A percentile compares a stretch with the other conserved stretches of the same genome.
These are phyloP conservation scores for Aspergillus baeticus DNA, from an alignment of 495 filamentous ascomycete genomes.

Conservation along the genomic window DNA sequence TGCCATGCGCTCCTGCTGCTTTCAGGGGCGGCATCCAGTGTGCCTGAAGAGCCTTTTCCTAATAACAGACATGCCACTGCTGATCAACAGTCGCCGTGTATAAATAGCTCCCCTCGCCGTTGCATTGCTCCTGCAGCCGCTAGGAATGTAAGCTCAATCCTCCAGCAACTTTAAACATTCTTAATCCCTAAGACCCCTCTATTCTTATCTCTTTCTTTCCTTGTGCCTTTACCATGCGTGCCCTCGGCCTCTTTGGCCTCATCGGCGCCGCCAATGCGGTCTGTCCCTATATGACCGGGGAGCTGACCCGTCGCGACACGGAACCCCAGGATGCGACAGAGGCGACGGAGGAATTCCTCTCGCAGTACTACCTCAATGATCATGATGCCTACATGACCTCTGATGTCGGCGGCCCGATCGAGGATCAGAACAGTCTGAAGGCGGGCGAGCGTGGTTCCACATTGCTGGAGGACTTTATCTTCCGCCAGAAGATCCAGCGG, in stretches of 20 bases:
- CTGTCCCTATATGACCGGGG: constrained; percentile 43
- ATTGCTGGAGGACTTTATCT: constrained; percentile 77
- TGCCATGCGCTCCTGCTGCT: background rate
- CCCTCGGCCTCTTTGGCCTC: constrained; percentile 30
- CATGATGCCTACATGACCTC: constrained; percentile 60
- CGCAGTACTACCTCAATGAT: constrained; percentile 64
- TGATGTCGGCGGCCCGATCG: constrained; percentile 73
- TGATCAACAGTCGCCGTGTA: background rate
- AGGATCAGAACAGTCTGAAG: constrained; percentile 67
- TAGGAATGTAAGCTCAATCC: background rate
- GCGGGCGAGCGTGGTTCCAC: constrained; percentile 73
- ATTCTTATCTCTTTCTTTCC: background rate
- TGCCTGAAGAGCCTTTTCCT: background rate
- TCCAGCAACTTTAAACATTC: background rate
- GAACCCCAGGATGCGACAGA: constrained; percentile 27
- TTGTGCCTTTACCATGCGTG: constrained; percentile 27
- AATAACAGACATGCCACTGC: background rate
- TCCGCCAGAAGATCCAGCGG: constrained; percentile 77
- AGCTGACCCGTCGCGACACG: constrained; percentile 27
- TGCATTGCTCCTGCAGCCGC: background rate
- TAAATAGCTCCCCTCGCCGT: background rate
- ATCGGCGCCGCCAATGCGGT: constrained; percentile 40
- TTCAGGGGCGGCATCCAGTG: background rate
- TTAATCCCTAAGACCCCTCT: background rate
- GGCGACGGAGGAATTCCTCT: constrained; percentile 49